Evolutionary conservation across 345 rosid species (phyloP).

Genomic region (Eucalyptus curtisii): DNA sequence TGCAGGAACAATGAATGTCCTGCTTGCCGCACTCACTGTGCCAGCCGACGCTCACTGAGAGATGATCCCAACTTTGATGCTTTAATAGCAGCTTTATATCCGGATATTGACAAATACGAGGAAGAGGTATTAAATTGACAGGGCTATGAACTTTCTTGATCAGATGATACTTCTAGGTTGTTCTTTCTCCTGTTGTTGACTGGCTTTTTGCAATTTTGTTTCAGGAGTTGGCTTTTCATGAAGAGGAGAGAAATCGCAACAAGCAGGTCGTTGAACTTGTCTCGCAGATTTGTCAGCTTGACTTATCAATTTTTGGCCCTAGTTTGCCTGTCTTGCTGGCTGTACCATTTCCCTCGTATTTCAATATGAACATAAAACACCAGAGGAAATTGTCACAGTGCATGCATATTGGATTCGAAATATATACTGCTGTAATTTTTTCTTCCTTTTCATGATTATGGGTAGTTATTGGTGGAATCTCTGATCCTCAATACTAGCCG

Average conservation of each 20-base stretch:
- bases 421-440: not conserved
- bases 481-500: not conserved
- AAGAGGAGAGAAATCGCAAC: conserved; percentile 76
- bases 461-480: not conserved
- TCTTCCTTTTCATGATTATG: not conserved
- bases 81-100: conserved; percentile 67
- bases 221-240: conserved; percentile 80
- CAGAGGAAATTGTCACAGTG: not conserved
- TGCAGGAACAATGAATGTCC: conserved; percentile 97
- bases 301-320: not conserved
- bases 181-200: not conserved
- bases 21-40: conserved; percentile 96
- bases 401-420: not conserved
- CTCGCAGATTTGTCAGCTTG: not conserved
- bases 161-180: not conserved
- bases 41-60: conserved; percentile 93
- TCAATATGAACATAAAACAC: not conserved
- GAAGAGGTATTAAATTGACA: conserved; percentile 35
- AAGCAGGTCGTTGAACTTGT: conserved; percentile 49
- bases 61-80: conserved; percentile 93
- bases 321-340: not conserved
- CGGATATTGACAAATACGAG: conserved; percentile 70
- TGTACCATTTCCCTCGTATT: not conserved
- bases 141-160: not conserved
- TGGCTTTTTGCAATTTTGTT: not conserved